A percentile compares a stretch with the other conserved stretches of the same genome.
These are phyloP conservation scores for Pyricularia sp. DNA, from an alignment of 2,329 filamentous ascomycete species.

Conservation along the genomic window DNA sequence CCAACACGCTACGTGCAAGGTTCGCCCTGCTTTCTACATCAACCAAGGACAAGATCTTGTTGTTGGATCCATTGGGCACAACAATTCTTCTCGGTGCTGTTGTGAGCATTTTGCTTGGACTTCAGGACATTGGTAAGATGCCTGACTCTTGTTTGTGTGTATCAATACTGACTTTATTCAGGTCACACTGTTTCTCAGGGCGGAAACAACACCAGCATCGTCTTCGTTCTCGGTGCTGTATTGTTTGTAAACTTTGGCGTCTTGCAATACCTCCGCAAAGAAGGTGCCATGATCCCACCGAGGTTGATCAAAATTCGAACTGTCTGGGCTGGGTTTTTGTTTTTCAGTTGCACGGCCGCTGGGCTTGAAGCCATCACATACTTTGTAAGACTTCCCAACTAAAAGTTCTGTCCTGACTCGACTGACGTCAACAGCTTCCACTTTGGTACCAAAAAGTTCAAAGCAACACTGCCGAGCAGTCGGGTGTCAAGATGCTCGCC, in stretches of 20 bases:
- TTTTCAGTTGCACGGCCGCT: slow-evolving; percentile 20
- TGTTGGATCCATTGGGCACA: slow-evolving; percentile 22
- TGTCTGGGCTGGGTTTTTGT: slow-evolving; percentile 25
- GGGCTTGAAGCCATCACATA: slow-evolving; percentile 10
- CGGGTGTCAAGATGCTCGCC: slow-evolving; percentile 33
- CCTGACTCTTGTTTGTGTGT: background rate
- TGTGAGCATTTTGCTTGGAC: slow-evolving; percentile 22
- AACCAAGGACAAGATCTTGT: slow-evolving; percentile 34
- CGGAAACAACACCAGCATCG: background rate
- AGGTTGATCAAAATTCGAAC: slow-evolving; percentile 30
- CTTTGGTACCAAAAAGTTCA: slow-evolving; percentile 42
- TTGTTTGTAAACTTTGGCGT: background rate
- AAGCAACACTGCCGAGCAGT: slow-evolving; percentile 27
- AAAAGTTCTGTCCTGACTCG: background rate
- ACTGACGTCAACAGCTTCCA: slow-evolving; percentile 25
- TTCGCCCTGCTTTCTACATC: slow-evolving; percentile 34
- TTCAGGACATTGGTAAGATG: background rate
- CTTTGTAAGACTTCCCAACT: slow-evolving; percentile 11
- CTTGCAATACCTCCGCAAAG: background rate
- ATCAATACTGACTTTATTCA: background rate
- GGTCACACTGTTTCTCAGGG: background rate
- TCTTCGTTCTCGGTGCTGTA: slow-evolving; percentile 16
- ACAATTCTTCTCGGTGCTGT: slow-evolving; percentile 18
- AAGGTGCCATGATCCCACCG: slow-evolving; percentile 29
- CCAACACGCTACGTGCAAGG: slow-evolving; percentile 17